phyloP scores from a whole-genome alignment of 371 early-diverging fungal species.

The Apophysomyces trapeziformis region DNA sequence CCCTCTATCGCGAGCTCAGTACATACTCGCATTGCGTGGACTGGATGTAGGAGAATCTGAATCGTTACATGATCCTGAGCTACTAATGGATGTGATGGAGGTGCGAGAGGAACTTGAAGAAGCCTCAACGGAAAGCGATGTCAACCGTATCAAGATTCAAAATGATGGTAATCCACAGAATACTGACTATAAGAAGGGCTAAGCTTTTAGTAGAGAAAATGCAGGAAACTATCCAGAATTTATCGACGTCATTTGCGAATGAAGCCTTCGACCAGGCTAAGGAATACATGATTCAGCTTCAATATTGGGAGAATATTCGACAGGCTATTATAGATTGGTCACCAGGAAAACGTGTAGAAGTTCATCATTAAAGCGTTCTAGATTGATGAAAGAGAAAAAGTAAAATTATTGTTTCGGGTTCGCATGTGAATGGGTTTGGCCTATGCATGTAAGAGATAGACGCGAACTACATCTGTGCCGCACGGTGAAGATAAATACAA shows the following conservation, averaged over 20 bases:
- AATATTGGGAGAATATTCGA: constrained; percentile 72
- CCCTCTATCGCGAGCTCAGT: constrained; percentile 81
- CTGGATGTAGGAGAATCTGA: constrained; percentile 69
- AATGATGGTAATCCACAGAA: constrained; percentile 25
- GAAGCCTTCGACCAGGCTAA: constrained; percentile 61
- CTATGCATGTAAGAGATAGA: neutral
- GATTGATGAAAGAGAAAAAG: neutral
- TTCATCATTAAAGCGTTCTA: constrained; percentile 3
- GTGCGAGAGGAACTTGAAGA: constrained; percentile 76
- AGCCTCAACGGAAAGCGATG: constrained; percentile 36
- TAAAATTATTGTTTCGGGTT: neutral
- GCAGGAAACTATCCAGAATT: constrained; percentile 36
- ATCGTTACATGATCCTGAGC: constrained; percentile 69
- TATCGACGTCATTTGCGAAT: constrained; percentile 56
- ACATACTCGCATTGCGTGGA: constrained; percentile 70
- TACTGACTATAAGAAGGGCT: neutral
- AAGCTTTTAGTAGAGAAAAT: constrained; percentile 32
- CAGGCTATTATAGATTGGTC: constrained; percentile 69
- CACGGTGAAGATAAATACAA: constrained; percentile 3
- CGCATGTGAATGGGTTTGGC: neutral
- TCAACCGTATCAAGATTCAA: neutral
- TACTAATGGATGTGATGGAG: constrained; percentile 86
- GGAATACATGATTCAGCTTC: constrained; percentile 62
- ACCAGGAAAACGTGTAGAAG: constrained; percentile 35
- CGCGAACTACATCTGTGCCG: neutral